phyloP scores from a whole-genome alignment of 1,139 yeast genomes.

The Candida sojae region DNA sequence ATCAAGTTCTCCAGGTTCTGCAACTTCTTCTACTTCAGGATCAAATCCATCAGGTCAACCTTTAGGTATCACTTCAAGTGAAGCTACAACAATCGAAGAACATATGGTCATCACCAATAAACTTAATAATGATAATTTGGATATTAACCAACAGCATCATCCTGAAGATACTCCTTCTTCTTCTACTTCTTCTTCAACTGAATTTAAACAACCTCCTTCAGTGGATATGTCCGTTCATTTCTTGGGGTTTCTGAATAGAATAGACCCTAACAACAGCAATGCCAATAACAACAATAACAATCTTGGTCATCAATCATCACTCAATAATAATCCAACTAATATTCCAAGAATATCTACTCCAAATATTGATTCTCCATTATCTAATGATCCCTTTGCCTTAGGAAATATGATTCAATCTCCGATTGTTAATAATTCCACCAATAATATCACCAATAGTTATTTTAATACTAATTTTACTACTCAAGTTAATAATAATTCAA shows the following conservation, averaged over 20 bases:
- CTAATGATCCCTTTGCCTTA: constrained; percentile 1
- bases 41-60: background rate
- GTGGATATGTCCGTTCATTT: constrained; percentile 2
- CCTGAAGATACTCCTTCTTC: background rate
- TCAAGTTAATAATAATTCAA: constrained; percentile 9
- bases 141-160: background rate
- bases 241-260: background rate
- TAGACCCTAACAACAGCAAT: background rate
- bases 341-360: constrained; percentile 1
- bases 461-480: constrained; percentile 31
- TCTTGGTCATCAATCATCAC: background rate
- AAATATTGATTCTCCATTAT: constrained; percentile 2
- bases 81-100: constrained; percentile 5
- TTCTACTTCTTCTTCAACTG: background rate
- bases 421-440: constrained; percentile 27
- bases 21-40: background rate
- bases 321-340: background rate
- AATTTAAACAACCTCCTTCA: constrained; percentile 4
- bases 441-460: constrained; percentile 37
- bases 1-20: background rate
- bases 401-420: constrained; percentile 29
- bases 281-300: background rate
- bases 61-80: constrained; percentile 1
- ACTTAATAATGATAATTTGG: background rate
- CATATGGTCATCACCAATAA: background rate